Evolutionary conservation across 1,139 yeast genomes (phyloP).

Genomic region (Williopsis jadinii): DNA sequence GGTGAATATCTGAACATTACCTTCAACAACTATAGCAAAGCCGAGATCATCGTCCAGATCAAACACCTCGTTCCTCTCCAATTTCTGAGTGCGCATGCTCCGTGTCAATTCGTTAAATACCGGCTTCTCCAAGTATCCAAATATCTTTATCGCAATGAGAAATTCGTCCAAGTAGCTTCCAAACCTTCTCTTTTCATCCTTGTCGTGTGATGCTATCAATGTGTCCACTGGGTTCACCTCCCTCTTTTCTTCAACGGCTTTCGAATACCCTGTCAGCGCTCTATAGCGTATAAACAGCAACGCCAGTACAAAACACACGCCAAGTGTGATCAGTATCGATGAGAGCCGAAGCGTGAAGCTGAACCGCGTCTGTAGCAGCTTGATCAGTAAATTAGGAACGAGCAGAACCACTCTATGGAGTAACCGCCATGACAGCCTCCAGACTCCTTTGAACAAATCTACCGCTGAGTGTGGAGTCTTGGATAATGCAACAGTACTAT

Average conservation of each 20-base stretch:
- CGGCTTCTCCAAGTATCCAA: slow-evolving; percentile 85
- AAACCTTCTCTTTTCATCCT: slow-evolving; percentile 31
- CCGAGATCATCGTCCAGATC: slow-evolving; percentile 72
- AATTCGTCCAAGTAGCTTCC: slow-evolving; percentile 79
- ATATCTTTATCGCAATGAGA: slow-evolving; percentile 82
- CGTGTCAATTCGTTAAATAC: slow-evolving; percentile 91
- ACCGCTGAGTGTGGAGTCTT: background rate
- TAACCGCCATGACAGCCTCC: slow-evolving; percentile 6
- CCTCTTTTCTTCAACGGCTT: slow-evolving; percentile 41
- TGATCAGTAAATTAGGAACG: slow-evolving; percentile 12
- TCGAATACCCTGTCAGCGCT: slow-evolving; percentile 43
- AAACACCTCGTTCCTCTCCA: slow-evolving; percentile 70
- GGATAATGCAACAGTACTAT: too few species aligned
- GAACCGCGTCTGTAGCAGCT: slow-evolving; percentile 15
- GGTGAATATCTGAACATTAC: slow-evolving; percentile 74
- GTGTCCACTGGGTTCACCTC: slow-evolving; percentile 19
- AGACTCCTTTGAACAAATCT: slow-evolving; percentile 1
- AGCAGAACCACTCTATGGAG: slow-evolving; percentile 9
- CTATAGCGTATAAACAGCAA: slow-evolving; percentile 41
- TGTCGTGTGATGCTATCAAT: slow-evolving; percentile 6
- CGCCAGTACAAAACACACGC: slow-evolving; percentile 14
- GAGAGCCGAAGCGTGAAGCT: slow-evolving; percentile 20
- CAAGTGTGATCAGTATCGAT: slow-evolving; percentile 10
- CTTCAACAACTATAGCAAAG: slow-evolving; percentile 92
- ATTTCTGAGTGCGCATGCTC: slow-evolving; percentile 83